phyloP scores from a whole-genome alignment of 257 asterid species.

The Petunia secreta region DNA sequence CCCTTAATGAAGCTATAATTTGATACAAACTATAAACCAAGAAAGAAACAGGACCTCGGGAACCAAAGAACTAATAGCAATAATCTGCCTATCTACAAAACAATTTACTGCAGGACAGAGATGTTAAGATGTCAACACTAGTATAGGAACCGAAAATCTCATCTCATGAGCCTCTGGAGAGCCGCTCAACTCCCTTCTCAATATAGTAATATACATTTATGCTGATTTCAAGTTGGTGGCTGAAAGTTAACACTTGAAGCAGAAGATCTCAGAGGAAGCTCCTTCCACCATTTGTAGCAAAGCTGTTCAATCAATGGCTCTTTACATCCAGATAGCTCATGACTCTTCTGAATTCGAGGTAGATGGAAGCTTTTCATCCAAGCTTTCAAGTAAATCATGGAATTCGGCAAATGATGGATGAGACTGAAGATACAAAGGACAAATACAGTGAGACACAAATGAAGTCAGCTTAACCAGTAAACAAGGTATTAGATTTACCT shows the following conservation, averaged over 20 bases:
- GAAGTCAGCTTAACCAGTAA: conserved; percentile 22
- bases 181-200: not conserved
- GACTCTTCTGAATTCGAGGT: conserved; percentile 48
- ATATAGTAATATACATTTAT: not conserved
- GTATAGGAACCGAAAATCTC: conserved; percentile 12
- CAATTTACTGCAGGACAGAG: conserved; percentile 15
- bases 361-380: conserved; percentile 74
- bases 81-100: conserved; percentile 32
- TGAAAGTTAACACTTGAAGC: conserved; percentile 7
- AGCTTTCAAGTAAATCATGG: conserved; percentile 83
- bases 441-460: conserved; percentile 22
- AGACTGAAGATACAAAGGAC: conserved; percentile 48
- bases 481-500: conserved; percentile 46
- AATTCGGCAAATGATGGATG: conserved; percentile 69
- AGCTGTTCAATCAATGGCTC: conserved; percentile 26
- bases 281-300: conserved; percentile 6
- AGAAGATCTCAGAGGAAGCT: conserved; percentile 15
- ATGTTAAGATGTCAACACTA: not conserved
- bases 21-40: conserved; percentile 23
- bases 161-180: not conserved
- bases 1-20: not conserved
- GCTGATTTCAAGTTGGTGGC: conserved; percentile 18
- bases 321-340: conserved; percentile 41
- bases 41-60: conserved; percentile 6
- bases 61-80: conserved; percentile 16